Percentiles rank a stretch among this genome's conserved stretches.
These are phyloP conservation scores for Mycena chlorophos DNA, from an alignment of 768 basidiomycete genomes.

Conservation along the genomic window DNA sequence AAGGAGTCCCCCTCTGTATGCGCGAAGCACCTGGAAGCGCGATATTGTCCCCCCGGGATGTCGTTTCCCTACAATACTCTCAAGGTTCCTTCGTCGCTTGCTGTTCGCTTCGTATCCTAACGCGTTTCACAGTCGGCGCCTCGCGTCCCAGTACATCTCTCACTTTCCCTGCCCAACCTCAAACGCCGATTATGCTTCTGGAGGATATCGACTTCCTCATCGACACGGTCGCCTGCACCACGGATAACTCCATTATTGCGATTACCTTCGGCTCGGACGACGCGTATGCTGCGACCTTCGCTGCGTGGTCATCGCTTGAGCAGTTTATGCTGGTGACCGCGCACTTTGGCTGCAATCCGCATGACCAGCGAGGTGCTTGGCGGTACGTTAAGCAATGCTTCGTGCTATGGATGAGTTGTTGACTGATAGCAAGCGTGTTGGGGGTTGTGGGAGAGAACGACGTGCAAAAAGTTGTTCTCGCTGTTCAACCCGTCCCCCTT, in stretches of 20 bases:
- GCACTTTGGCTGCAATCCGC: constrained; percentile 12
- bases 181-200: constrained; percentile 8
- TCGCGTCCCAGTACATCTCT: constrained; percentile 3
- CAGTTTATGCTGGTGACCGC: constrained; percentile 11
- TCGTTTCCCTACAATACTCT: constrained; percentile 9
- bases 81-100: not conserved
- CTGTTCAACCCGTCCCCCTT: constrained; percentile 1
- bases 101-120: not conserved
- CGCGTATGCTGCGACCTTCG: constrained; percentile 1
- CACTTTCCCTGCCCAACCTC: constrained; percentile 6
- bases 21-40: constrained; percentile 12
- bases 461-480: not conserved
- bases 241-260: not conserved
- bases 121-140: not conserved
- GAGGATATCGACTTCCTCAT: constrained; percentile 12
- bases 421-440: not conserved
- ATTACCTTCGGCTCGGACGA: constrained; percentile 6
- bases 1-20: not conserved
- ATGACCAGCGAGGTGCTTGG: constrained; percentile 13
- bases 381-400: not conserved
- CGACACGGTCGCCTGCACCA: constrained; percentile 1
- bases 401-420: not conserved
- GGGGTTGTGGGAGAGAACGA: not conserved
- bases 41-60: constrained; percentile 5
- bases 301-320: constrained; percentile 5